Evolutionary conservation across 345 rosid genomes (phyloP), one percentile per base, ranked within the genome.

Genomic region (Carallia pectinifolia): DNA sequence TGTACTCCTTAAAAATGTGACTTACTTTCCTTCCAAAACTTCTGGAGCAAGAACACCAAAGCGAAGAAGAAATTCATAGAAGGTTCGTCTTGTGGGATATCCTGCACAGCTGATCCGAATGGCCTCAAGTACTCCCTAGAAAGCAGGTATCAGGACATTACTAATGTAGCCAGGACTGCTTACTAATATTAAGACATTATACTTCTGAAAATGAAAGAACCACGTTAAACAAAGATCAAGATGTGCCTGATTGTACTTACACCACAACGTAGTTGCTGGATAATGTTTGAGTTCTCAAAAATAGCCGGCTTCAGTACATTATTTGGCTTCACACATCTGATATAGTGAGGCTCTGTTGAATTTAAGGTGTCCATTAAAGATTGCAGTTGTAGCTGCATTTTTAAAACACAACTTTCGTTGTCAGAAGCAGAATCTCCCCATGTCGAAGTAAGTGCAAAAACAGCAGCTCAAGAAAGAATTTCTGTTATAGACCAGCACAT

Each of bases 81-180:
- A 95, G 17, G 98, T 90, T 50, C 99, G 85, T 74, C 96, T 88
- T 30, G 99, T 95, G 48, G 99, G 99, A 85, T 95, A 95, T 73
- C 99, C 99, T 77, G 99, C 98, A 87, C 99, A 95, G 77, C 99
- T 95, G 78, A 95, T 95, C 76, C 99, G 89, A 71, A 95, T 95
- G 73, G 99, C 99, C 86, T 95, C 99, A 66, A 95, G 92, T 67
- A 95, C 99, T 81, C 99, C 99, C 99, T 95, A 71, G 36, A 19
- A 74, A 36, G 53, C 13, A 33, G 33, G 23, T 53, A 13, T 64
- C 40, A 64, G 56, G 38, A 56, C 19, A 53, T 33, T 58, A 69
- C 37, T n/a, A 60, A 73, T 31, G 77, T 39, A 50, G 53, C 34
- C 55, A 58, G 58, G 7, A 70, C 67, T 50, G 1, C 38, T 58